A percentile compares a stretch with the other conserved stretches of the same genome.
phyloP scores from a whole-genome alignment of 129 eudicot species.

The Saposhnikovia divaricata region DNA sequence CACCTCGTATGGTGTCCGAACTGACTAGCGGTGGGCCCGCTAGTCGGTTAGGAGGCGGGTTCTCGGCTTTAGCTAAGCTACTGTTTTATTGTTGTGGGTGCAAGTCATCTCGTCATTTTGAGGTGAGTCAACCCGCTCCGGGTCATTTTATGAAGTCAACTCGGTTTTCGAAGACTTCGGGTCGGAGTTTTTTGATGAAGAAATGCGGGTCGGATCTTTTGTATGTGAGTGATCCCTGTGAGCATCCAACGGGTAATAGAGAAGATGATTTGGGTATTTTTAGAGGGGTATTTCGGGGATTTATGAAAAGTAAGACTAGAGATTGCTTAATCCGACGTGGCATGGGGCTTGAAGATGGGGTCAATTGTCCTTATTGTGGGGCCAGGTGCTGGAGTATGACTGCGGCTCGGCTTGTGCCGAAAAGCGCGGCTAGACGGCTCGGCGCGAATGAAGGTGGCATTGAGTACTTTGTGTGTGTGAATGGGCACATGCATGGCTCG shows the following conservation, averaged over 20 bases:
- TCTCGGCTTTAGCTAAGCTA: constrained; percentile 70
- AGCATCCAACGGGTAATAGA: constrained; percentile 32
- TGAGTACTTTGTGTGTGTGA: constrained; percentile 76
- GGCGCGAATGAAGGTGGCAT: constrained; percentile 61
- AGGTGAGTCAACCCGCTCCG: constrained; percentile 20
- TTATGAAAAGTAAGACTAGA: constrained; percentile 54
- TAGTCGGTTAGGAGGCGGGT: constrained; percentile 59
- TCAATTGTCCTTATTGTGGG: constrained; percentile 71
- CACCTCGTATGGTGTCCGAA: constrained; percentile 61
- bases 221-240: constrained; percentile 86
- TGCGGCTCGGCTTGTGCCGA: constrained; percentile 54
- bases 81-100: constrained; percentile 78
- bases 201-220: constrained; percentile 55
- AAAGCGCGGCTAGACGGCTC: constrained; percentile 55
- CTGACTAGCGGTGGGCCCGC: constrained; percentile 38
- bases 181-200: constrained; percentile 55
- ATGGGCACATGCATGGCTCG: constrained; percentile 72
- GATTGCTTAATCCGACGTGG: constrained; percentile 41
- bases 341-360: constrained; percentile 43
- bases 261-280: constrained; percentile 74
- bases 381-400: constrained; percentile 83
- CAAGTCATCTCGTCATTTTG: constrained; percentile 39
- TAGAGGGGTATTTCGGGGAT: constrained; percentile 76
- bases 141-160: constrained; percentile 58
- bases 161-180: constrained; percentile 88